Conservation (phyloP, 306 rosid species). For the Cucumis hystrix region DNA sequence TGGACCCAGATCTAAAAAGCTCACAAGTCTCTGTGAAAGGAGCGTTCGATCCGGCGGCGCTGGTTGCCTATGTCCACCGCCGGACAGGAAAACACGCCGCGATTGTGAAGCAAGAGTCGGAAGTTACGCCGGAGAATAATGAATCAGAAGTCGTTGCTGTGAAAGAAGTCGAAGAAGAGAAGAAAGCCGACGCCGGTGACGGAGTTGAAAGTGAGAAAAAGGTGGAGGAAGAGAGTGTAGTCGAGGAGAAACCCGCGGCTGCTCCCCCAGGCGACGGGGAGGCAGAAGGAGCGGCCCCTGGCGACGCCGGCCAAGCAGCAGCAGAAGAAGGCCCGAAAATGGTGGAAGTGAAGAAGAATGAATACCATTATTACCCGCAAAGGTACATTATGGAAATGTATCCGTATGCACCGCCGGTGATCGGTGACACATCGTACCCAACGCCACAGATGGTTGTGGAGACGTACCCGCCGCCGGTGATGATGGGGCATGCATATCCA, state of each 20-base stretch:
- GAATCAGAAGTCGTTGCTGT: not conserved
- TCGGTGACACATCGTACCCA: slow-evolving; percentile 75
- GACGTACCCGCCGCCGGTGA: not conserved
- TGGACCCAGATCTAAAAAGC: slow-evolving; percentile 67
- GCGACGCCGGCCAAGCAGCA: slow-evolving; percentile 10
- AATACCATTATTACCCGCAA: slow-evolving; percentile 32
- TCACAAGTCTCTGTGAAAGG: slow-evolving; percentile 80
- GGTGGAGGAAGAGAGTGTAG: slow-evolving; percentile 8
- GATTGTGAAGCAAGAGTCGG: slow-evolving; percentile 54
- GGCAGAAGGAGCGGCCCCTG: not conserved
- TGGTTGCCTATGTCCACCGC: slow-evolving; percentile 56
- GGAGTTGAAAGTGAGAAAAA: slow-evolving; percentile 15
- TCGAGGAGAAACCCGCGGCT: slow-evolving; percentile 7
- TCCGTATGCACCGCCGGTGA: slow-evolving; percentile 52
- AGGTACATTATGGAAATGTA: slow-evolving; percentile 31
- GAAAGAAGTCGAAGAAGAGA: slow-evolving; percentile 18
- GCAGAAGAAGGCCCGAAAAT: not conserved
- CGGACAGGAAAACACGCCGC: slow-evolving; percentile 64
- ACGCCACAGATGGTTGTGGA: not conserved
- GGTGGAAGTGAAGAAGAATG: slow-evolving; percentile 42
- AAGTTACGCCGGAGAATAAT: slow-evolving; percentile 23
- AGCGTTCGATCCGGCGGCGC: slow-evolving; percentile 35
- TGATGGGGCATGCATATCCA: slow-evolving; percentile 45
- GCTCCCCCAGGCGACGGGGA: not conserved
- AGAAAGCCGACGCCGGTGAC: slow-evolving; percentile 5